Evolutionary conservation across 208 protist species (phyloP), one percentile per base, ranked within the genome.

Genomic region (Borovskyia barvae): DNA sequence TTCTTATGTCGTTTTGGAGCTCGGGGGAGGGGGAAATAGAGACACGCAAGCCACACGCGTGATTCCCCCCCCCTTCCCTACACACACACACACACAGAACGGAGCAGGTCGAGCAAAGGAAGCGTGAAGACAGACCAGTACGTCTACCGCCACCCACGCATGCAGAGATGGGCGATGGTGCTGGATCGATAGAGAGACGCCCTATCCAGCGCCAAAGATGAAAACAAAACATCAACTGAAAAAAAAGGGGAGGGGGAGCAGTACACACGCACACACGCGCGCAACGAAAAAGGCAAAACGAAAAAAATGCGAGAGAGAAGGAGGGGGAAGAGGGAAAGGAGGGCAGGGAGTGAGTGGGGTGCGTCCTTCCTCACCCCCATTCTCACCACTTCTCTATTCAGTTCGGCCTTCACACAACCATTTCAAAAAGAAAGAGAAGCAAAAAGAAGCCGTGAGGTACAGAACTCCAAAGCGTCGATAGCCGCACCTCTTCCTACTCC

Each of bases 191-290:
- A 33, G 2, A 24, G 36, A n/a, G 9, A 5, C 14, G 11, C 12
- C 4, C 2, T 12, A 33, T 50, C 24, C 6, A 20, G 32, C 33
- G 52, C 53, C 8, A 7, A 37, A 22, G 32, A 30, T 46, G 33
- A 55, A 15, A 12, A 49, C 8, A 12, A 33, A 24, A 49, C 7
- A 39, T 19, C 5, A 39, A 3, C n/a, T 37, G 58, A 58, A 65
- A 63, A 52, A 49, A 58, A 45, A 53, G 32, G 55, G 47, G 24
- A 74, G 55, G 24, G 49, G 46, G 28, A 20, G 11, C 24, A 24
- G 24, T 28, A 66, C 48, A 54, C n/a, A 56, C 22, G 56, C 36
- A 2, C 20, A 49, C 35, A 50, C 28, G 32, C 45, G 48, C 36
- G 17, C 3, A 54, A 41, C 7, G 36, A 40, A n/a, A 48, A 62